Base-by-base conservation (phyloP, 768 basidiomycete genomes). In the Favolaschia claudopus region DNA sequence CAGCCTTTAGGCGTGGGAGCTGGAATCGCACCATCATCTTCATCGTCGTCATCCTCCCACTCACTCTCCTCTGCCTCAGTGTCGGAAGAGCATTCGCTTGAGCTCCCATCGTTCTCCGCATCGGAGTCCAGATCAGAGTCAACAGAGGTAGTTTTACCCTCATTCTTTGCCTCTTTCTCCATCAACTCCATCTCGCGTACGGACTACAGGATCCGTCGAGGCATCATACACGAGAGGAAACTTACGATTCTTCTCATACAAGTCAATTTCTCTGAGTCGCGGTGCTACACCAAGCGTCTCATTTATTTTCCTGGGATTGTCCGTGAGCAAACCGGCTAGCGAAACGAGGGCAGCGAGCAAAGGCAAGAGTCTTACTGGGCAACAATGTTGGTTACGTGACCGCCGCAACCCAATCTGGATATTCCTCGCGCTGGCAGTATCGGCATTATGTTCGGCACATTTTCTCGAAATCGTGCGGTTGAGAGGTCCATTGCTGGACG, bases 381-480 rank as follows among this genome's bases (percentile, higher is more conserved):
- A 19, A 57, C 31, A 24, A 63, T 28, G 29, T 63, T 51, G n/a
- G 38, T 51, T 17, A 24, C 56, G 29, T 63, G 62, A n/a, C 48
- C 56, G 19, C 56, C 57, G 22, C 62, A 63, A 15, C n/a, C 62
- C 57, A 36, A 63, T 55, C 24, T 55, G 50, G 9, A 63, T 47
- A 25, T 63, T 55, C 25, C 34, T 42, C 17, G 62, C 43, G 7
- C 29, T 46, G 29, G 53, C 53, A 6, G 54, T 45, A 14, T 63
- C 51, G 13, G 50, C 10, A 28, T 63, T 53, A 40, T 46, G 7
- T 19, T 54, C 28, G 1, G 50, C 39, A 13, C 43, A 46, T 43
- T 63, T 53, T n/a, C 28, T 22, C 17, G 43, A 19, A 32, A 63
- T 7, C 13, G 44, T 46, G 2, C 46, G 56, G 40, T 63, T 58